Evolutionary conservation across 2,329 filamentous ascomycete genomes (phyloP).

Genomic region (Claviceps cyperi): DNA sequence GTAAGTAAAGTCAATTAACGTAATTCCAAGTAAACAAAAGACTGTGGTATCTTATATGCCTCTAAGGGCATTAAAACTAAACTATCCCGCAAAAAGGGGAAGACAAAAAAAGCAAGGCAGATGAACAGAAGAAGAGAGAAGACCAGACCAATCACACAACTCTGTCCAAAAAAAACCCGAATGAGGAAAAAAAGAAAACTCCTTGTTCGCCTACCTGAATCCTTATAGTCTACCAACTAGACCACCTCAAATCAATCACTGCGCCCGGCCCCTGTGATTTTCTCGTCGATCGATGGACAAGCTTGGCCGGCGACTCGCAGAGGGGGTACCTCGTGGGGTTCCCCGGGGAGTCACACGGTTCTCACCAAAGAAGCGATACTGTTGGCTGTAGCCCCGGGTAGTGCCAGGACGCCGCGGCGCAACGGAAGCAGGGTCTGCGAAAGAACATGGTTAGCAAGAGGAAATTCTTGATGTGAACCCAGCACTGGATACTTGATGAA

Average conservation of each 20-base stretch:
- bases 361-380: slow-evolving; percentile 27
- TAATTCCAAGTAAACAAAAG: not conserved
- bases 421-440: slow-evolving; percentile 9
- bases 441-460: not conserved
- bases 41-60: not conserved
- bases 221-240: not conserved
- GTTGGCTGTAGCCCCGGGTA: slow-evolving; percentile 22
- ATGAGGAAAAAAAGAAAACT: too few relatives aligned
- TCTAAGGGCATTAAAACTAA: not conserved
- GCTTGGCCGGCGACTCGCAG: slow-evolving; percentile 20
- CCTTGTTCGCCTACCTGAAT: not conserved
- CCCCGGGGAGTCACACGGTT: slow-evolving; percentile 23
- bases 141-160: not conserved
- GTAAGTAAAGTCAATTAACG: not conserved
- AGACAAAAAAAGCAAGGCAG: not conserved
- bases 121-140: not conserved
- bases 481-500: not conserved
- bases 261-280: slow-evolving; percentile 4
- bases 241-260: too few relatives aligned
- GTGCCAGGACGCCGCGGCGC: slow-evolving; percentile 10
- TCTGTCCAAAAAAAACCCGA: too few relatives aligned
- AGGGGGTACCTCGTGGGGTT: slow-evolving; percentile 23
- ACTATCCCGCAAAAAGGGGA: not conserved
- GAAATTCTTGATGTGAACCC: not conserved
- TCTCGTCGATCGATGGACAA: slow-evolving; percentile 5